phyloP scores from a whole-genome alignment of 2,329 filamentous ascomycete species.

The Sordariomycetes sp. region DNA sequence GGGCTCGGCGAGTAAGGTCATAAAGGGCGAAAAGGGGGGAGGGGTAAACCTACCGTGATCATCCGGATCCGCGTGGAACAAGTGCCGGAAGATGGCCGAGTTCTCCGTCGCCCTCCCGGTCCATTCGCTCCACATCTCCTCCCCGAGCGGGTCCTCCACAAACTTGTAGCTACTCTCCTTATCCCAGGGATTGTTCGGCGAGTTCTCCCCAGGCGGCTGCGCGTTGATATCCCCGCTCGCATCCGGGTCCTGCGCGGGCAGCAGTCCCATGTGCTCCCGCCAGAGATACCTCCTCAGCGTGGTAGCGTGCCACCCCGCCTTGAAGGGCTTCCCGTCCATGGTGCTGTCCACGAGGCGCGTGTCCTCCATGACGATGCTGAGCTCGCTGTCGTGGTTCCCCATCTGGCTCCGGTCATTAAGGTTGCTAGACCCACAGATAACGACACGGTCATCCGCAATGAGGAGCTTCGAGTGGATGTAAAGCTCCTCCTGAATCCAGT shows the following conservation, averaged over 20 bases:
- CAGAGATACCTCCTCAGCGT: conserved; percentile 73
- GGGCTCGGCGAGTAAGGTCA: background rate
- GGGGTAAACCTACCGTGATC: conserved; percentile 47
- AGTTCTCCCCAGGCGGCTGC: conserved; percentile 52
- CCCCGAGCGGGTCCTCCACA: conserved; percentile 58
- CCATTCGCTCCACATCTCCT: conserved; percentile 58
- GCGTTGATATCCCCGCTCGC: conserved; percentile 58
- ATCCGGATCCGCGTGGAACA: conserved; percentile 84
- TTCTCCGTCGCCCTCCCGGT: conserved; percentile 55
- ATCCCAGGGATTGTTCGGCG: conserved; percentile 47
- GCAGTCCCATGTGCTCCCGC: conserved; percentile 79
- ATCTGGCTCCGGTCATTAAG: conserved; percentile 84
- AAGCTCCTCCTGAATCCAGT: conserved; percentile 91
- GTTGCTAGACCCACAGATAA: conserved; percentile 79
- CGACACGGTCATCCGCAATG: conserved; percentile 76
- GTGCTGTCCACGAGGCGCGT: conserved; percentile 52
- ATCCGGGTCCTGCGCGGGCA: conserved; percentile 60
- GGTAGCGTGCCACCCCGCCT: conserved; percentile 69
- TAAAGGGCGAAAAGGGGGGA: background rate
- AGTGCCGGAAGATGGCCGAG: conserved; percentile 60
- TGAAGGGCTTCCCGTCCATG: conserved; percentile 69
- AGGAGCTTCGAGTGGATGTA: conserved; percentile 90
- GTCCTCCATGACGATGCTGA: conserved; percentile 84
- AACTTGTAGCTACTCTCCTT: conserved; percentile 46
- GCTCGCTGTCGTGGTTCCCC: conserved; percentile 80